Evolutionary conservation across 83 land plant species (phyloP).

Genomic region (Picea abies): DNA sequence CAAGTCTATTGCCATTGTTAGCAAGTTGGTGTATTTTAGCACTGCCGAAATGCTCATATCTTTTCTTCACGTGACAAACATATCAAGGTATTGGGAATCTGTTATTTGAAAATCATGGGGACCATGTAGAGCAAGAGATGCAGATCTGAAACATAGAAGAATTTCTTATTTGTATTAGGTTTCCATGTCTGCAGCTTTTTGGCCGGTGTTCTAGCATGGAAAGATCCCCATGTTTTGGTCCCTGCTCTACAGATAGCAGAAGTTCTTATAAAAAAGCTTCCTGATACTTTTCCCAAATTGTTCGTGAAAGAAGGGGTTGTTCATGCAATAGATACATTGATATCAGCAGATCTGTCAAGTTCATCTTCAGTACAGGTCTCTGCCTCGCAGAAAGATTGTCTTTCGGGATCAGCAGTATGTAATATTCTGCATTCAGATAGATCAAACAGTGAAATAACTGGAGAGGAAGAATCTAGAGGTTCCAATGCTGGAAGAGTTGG

Average conservation of each 20-base stretch:
- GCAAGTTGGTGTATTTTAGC: slow-evolving; percentile 70
- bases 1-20: slow-evolving; percentile 71
- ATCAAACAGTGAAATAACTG: slow-evolving; percentile 19
- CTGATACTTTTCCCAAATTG: slow-evolving; percentile 56
- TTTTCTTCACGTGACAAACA: slow-evolving; percentile 63
- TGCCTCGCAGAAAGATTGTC: slow-evolving; percentile 15
- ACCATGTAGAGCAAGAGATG: neutral
- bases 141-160: neutral
- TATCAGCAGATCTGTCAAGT: slow-evolving; percentile 21
- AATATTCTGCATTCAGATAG: neutral
- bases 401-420: slow-evolving; percentile 3
- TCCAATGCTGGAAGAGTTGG: slow-evolving; percentile 38
- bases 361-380: slow-evolving; percentile 12
- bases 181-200: slow-evolving; percentile 63
- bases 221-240: slow-evolving; percentile 68
- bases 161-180: slow-evolving; percentile 14
- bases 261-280: slow-evolving; percentile 72
- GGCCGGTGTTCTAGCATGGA: slow-evolving; percentile 78
- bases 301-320: slow-evolving; percentile 93
- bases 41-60: slow-evolving; percentile 61
- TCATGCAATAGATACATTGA: slow-evolving; percentile 66
- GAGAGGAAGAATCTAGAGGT: slow-evolving; percentile 31
- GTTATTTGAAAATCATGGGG: neutral
- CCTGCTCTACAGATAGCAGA: slow-evolving; percentile 78
- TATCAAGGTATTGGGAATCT: slow-evolving; percentile 71